A percentile compares a stretch with the other conserved stretches of the same genome.
Evolutionary conservation across 2,329 filamentous ascomycete genomes (phyloP).

Genomic region (Aspergillus spinulosporus): DNA sequence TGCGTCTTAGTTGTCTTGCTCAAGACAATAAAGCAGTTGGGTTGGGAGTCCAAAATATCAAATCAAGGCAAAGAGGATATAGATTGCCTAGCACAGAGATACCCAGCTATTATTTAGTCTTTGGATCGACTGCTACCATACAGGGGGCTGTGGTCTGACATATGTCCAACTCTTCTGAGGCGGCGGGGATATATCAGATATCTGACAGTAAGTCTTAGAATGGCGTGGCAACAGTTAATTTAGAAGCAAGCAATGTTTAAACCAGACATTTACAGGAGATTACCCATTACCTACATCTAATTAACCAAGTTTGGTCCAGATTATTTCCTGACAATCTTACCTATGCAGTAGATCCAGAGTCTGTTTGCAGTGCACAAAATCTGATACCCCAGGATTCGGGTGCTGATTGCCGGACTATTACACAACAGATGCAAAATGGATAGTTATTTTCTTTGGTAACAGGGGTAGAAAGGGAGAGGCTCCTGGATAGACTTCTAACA

Average conservation of each 20-base stretch:
- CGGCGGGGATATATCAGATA: not conserved
- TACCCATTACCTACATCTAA: not conserved
- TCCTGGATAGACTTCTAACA: not conserved
- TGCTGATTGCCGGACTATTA: not conserved
- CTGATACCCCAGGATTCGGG: not conserved
- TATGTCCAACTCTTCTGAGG: not conserved
- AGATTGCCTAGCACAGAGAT: not conserved
- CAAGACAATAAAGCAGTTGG: not conserved
- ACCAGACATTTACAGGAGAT: not conserved
- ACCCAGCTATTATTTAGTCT: not conserved
- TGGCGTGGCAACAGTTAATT: not conserved
- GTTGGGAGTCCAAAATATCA: not conserved
- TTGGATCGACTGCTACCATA: slow-evolving; percentile 1
- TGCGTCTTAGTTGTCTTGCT: not conserved
- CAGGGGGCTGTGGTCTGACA: not conserved
- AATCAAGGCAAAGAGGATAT: not conserved
- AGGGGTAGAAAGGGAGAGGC: not conserved
- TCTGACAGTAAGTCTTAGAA: not conserved
- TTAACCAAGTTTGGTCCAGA: slow-evolving; percentile 3
- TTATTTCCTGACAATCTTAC: not conserved
- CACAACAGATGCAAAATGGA: not conserved
- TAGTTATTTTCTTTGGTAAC: not conserved
- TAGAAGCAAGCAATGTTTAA: not conserved
- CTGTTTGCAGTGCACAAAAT: not conserved
- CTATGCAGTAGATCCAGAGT: not conserved